Percentiles rank a stretch among this genome's conserved stretches.
These are phyloP conservation scores for Suhomyces sp. DNA, from an alignment of 805 yeast genomes.

Conservation along the genomic window DNA sequence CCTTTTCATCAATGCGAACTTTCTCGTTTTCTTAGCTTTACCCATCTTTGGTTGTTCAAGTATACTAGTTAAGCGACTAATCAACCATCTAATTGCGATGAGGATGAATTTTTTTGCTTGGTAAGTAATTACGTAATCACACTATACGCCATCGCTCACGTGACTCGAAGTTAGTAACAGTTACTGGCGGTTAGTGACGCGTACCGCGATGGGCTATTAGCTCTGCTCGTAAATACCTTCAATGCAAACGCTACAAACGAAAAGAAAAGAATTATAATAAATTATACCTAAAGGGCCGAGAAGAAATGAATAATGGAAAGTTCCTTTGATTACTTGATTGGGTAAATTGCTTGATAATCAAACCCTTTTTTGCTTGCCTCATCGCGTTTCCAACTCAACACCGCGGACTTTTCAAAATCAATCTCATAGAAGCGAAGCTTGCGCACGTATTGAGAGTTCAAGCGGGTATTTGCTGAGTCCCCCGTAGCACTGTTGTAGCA, in stretches of 20 bases:
- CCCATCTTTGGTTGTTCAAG: conserved; percentile 58
- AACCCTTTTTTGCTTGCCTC: conserved; percentile 23
- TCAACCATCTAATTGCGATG: conserved; percentile 5
- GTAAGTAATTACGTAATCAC: background rate
- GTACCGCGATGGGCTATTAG: no score
- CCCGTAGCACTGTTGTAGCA: conserved; percentile 42
- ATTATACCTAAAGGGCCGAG: conserved; percentile 1
- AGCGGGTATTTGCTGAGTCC: conserved; percentile 29
- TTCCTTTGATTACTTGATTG: background rate
- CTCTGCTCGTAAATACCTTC: no score
- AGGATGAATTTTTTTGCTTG: conserved; percentile 3
- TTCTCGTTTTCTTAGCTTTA: conserved; percentile 93
- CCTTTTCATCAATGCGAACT: conserved; percentile 90
- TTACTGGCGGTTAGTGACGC: background rate
- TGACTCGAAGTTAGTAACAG: background rate
- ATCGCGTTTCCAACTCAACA: conserved; percentile 39
- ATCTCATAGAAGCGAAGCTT: conserved; percentile 35
- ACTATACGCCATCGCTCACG: background rate
- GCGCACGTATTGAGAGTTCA: conserved; percentile 26
- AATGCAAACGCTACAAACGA: background rate
- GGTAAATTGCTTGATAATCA: conserved; percentile 22
- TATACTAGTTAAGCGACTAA: background rate
- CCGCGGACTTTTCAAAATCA: conserved; percentile 20
- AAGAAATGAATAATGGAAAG: conserved; percentile 1
- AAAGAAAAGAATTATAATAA: background rate